Percentiles rank a stretch among this genome's conserved stretches.
Conservation (phyloP, 345 rosid species). For the Bruguiera sexangula region DNA sequence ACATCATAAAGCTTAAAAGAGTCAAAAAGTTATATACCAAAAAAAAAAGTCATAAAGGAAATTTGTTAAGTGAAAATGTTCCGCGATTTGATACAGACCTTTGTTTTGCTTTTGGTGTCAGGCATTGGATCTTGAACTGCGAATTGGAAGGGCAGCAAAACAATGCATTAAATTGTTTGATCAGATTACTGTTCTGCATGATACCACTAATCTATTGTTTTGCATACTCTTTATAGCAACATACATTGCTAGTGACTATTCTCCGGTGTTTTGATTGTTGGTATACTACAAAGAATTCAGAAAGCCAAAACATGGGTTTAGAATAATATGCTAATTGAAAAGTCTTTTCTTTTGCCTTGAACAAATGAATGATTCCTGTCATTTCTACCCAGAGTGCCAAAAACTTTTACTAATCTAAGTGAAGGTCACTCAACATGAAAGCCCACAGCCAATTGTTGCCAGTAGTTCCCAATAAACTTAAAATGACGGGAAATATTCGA, state of each 20-base stretch:
- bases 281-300: not conserved
- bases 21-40: not conserved
- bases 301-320: no score
- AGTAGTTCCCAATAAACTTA: no score
- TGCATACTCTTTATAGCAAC: not conserved
- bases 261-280: not conserved
- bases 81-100: constrained; percentile 27
- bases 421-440: no score
- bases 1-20: not conserved
- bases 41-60: not conserved
- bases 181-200: not conserved
- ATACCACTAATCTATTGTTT: not conserved
- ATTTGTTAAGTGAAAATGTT: not conserved
- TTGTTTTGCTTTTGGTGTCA: constrained; percentile 39
- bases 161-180: not conserved
- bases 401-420: no score
- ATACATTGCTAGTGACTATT: not conserved
- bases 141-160: constrained; percentile 13
- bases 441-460: no score
- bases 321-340: no score
- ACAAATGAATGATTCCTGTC: no score
- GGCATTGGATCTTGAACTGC: constrained; percentile 51
- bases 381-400: no score
- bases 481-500: no score
- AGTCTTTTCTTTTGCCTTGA: no score